Evolutionary conservation across 331 rosid species (phyloP).

Genomic region (Quercus phellos): DNA sequence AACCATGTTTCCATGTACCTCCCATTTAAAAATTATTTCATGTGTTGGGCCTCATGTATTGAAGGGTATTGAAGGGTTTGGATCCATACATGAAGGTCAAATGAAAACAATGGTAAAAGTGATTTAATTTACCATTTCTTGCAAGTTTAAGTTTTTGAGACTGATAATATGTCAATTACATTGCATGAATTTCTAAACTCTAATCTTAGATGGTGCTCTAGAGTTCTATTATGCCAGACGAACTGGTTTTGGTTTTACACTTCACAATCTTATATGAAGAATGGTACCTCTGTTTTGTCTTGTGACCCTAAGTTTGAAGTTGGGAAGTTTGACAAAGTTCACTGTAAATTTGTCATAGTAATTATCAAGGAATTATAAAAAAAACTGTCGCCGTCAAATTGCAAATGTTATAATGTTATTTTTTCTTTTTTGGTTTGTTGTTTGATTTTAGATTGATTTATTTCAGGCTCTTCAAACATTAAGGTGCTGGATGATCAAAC

Average conservation of each 20-base stretch:
- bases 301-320: background rate
- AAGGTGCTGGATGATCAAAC: slow-evolving; percentile 75
- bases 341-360: background rate
- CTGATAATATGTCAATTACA: background rate
- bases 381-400: slow-evolving; percentile 3
- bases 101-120: no score
- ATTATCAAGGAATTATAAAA: background rate
- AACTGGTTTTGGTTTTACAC: background rate
- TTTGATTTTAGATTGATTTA: slow-evolving; percentile 20
- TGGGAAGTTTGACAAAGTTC: background rate
- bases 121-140: no score
- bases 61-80: no score
- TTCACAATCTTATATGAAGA: background rate
- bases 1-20: no score
- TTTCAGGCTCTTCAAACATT: slow-evolving; percentile 90
- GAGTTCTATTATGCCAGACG: background rate
- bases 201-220: background rate
- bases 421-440: background rate
- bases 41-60: no score
- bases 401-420: slow-evolving; percentile 2
- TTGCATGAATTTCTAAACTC: background rate
- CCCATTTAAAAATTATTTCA: no score
- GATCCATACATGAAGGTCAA: no score
- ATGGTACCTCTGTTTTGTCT: background rate
- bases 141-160: no score